A percentile compares a stretch with the other conserved stretches of the same genome.
Evolutionary conservation across 2,329 filamentous ascomycete genomes (phyloP).

Genomic region (Lizonia empirigonia): DNA sequence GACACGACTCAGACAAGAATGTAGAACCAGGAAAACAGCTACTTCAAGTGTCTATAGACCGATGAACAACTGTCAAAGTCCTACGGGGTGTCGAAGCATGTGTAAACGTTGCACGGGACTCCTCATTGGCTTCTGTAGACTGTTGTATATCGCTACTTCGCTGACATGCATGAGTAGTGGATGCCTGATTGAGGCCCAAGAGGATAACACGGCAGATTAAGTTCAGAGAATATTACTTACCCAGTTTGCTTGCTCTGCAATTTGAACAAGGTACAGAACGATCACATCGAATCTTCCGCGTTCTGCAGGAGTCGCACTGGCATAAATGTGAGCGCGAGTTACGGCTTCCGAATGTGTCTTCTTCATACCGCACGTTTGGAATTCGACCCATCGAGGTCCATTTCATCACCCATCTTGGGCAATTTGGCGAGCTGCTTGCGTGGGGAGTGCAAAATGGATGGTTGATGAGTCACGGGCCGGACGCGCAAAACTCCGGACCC

Average conservation of each 20-base stretch:
- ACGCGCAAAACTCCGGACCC: not conserved
- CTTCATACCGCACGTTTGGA: constrained; percentile 39
- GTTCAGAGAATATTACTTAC: too few species aligned
- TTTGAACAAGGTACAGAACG: constrained; percentile 44
- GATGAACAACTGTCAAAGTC: not conserved
- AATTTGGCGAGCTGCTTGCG: constrained; percentile 17
- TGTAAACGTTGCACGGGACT: too few species aligned
- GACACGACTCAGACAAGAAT: not conserved
- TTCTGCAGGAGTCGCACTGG: constrained; percentile 45
- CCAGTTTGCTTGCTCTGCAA: constrained; percentile 44
- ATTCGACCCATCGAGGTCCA: constrained; percentile 38
- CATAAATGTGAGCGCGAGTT: not conserved
- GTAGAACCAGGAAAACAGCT: not conserved
- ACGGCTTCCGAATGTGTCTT: not conserved
- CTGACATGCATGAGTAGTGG: not conserved
- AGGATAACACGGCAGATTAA: not conserved
- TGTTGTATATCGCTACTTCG: not conserved
- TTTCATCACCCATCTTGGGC: constrained; percentile 41
- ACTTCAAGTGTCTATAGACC: not conserved
- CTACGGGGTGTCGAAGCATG: not conserved
- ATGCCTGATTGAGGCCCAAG: not conserved
- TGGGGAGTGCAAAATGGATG: constrained; percentile 21
- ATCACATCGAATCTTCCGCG: constrained; percentile 46
- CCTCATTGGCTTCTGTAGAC: not conserved
- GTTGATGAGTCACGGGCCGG: not conserved